Conservation (phyloP, 192 early-diverging fungal species). For the Backusella morwellensis region DNA sequence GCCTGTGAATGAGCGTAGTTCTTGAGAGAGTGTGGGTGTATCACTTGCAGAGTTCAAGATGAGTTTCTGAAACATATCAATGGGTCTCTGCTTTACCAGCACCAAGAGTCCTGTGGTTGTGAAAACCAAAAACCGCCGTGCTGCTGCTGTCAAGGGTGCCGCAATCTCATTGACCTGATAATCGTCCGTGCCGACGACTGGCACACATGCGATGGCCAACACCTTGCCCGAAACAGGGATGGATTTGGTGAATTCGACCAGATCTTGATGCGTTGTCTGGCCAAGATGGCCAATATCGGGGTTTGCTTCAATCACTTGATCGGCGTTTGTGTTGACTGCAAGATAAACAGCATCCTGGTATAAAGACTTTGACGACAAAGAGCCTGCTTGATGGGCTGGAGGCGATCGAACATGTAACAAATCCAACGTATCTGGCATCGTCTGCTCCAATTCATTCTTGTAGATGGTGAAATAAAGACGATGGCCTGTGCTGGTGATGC, state of each 20-base stretch:
- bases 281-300: conserved; percentile 64
- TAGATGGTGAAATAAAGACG: conserved; percentile 72
- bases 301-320: conserved; percentile 19
- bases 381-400: conserved; percentile 21
- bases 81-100: conserved; percentile 71
- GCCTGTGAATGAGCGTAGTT: neutral
- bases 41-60: conserved; percentile 21
- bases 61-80: conserved; percentile 69
- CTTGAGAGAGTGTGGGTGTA: neutral
- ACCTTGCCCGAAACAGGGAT: conserved; percentile 75
- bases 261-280: conserved; percentile 12
- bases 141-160: conserved; percentile 51
- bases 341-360: conserved; percentile 73
- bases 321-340: conserved; percentile 18
- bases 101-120: conserved; percentile 73
- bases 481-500: conserved; percentile 69
- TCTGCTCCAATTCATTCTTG: conserved; percentile 23
- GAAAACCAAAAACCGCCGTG: conserved; percentile 68
- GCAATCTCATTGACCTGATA: conserved; percentile 64
- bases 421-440: conserved; percentile 54
- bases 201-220: conserved; percentile 74
- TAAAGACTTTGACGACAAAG: conserved; percentile 33
- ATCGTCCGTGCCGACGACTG: conserved; percentile 10
- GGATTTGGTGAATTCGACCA: conserved; percentile 49
- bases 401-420: conserved; percentile 70